Percentiles rank a stretch among this genome's conserved stretches.
Conservation (phyloP, 2,329 filamentous ascomycete species). For the Aspergillus neoniger region DNA sequence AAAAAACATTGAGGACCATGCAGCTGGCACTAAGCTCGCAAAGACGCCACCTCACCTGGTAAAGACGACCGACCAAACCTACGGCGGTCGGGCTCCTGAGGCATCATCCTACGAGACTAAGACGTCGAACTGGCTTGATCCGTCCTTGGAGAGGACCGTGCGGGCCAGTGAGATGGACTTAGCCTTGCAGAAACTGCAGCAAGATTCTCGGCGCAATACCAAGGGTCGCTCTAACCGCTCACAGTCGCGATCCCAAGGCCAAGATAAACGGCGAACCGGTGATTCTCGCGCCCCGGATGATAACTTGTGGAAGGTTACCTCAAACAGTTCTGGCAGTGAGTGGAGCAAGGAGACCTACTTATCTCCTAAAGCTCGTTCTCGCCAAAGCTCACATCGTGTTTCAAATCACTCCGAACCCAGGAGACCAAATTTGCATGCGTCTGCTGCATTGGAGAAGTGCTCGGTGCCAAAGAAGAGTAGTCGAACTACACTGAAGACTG, state of each 20-base stretch:
- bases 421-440: conserved; percentile 19
- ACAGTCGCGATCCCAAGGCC: conserved; percentile 28
- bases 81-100: conserved; percentile 18
- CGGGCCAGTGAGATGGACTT: conserved; percentile 38
- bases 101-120: conserved; percentile 24
- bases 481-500: conserved; percentile 39
- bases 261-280: conserved; percentile 24
- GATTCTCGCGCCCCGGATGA: conserved; percentile 23
- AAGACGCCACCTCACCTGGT: conserved; percentile 27
- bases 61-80: conserved; percentile 13
- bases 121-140: conserved; percentile 26
- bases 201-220: conserved; percentile 12
- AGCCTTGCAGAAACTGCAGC: conserved; percentile 32
- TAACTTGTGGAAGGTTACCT: conserved; percentile 21
- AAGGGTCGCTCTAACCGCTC: conserved; percentile 25
- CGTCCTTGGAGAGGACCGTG: conserved; percentile 32
- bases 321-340: conserved; percentile 26
- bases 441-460: conserved; percentile 22
- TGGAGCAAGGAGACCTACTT: conserved; percentile 30
- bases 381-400: conserved; percentile 16
- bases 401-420: conserved; percentile 24
- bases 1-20: conserved; percentile 22
- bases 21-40: conserved; percentile 29
- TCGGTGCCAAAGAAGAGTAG: conserved; percentile 41
- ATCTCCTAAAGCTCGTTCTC: conserved; percentile 24